Base-by-base conservation (phyloP, 495 filamentous ascomycete species). In the Neurospora terricola region DNA sequence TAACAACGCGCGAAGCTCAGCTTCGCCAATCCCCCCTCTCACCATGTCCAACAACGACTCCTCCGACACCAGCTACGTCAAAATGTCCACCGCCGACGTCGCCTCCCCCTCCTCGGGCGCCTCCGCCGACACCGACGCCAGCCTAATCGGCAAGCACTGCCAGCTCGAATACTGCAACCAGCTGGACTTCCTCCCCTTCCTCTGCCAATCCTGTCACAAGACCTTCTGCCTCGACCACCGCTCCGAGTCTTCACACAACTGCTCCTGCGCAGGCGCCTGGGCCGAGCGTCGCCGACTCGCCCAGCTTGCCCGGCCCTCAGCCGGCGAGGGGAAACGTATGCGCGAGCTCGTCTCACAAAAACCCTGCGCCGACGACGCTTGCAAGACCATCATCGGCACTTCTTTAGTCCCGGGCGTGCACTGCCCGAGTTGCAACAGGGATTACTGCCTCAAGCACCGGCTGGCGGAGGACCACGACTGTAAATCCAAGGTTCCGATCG, bases 171-270 rank as follows among this genome's bases (percentile, higher is more conserved):
- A 93, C 87, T 99, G 96, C 87, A 90, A 94, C 80, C 91, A 92
- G 78, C 92, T 98, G 68, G 96, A 98, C 84, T 98, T 98, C 84
- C 91, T 99, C 12, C 96, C 96, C 45, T 99, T 98, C 84, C 87
- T 89, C 76, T 99, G 96, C 86, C 92, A 96, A 82, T 94, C 91
- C 80, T 99, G 96, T 78, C 77, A 79, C 75, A 88, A 90, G 68
- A 96, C 91, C 69, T 99, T 90, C 87, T 99, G 96, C 81, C 92
- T 96, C 78, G 94, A 98, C 80, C 96, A 99, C 87, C 93, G 96
- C 71, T 92, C 90, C 78, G 95, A 98, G 82, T 87, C 88, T 69
- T 84, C 92, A 0, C 96, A 99, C 85, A 86, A 87, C 76, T 99
- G 96, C 81, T 75, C 91, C 18, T 88, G 91, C 71, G 91, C 88